Evolutionary conservation across 768 basidiomycete species (phyloP), one percentile per base, ranked within the genome.

Genomic region (Brasilioporus rufonigricans): DNA sequence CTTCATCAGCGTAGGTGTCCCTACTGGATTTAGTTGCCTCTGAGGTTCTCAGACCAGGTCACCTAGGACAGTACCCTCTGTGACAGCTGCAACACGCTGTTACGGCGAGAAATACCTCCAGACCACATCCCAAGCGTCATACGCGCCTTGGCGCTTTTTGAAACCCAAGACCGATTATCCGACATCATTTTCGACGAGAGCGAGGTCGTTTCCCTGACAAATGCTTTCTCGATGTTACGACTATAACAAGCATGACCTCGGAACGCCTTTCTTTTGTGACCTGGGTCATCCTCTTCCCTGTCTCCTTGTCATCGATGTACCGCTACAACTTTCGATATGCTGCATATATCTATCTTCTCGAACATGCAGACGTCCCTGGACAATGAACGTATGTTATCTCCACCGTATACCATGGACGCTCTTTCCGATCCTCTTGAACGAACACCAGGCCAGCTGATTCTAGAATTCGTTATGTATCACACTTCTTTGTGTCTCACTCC

Each of bases 71-170:
- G 27, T 10, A 56, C 50, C 21, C 58, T 59, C 31, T 65, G 60
- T 49, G 49, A 55, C 31, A 47, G 23, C 32, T 65, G 60, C 21
- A 38, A 49, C 41, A 51, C 27, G 11, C n/a, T 65, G 26, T 36
- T 67, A 19, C 47, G 43, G 6, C 31, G 18, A 40, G 57, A 66
- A 44, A 59, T 62, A 23, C 63, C 62, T 13, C 24, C 56, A 5
- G 62, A 61, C 12, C 55, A 64, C 16, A 57, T 64, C n/a, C 65
- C 62, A 24, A 58, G 56, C 39, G 59, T 64, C 49, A 53, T 66
- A 52, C 62, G 62, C 16, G 62, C 65, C 16, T 19, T 66, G 4
- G 27, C 56, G 4, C 31, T 67, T 13, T 60, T 65, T 33, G 56
- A 60, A 44, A 50, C 46, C 10, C 60, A 58, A 21, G 55, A 60